Base-by-base conservation (phyloP, 495 filamentous ascomycete species). In the Cudoniella acicularis region DNA sequence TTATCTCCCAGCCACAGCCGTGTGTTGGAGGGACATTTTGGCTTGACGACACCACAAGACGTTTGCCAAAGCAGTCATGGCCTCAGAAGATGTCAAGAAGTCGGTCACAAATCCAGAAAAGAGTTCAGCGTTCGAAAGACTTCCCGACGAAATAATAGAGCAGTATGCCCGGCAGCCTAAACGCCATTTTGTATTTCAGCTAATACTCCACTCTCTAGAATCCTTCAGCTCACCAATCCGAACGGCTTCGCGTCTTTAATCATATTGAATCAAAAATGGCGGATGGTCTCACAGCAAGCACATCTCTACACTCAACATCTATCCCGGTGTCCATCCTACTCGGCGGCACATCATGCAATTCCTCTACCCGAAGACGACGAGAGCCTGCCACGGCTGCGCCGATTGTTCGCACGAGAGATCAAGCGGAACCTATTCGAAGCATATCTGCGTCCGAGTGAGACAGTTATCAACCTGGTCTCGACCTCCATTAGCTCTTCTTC, bases 351-450 rank as follows among this genome's bases (percentile, higher is more conserved):
- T 55, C 72, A 52, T 24, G 45, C 52, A 2, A 36, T 74, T 40
- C 72, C 78, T 17, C 69, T 66, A 21, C 70, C 77, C 1, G 68
- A 69, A 9, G 74, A 76, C 21, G 73, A 82, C 18, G 77, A 84
- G n/a, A 74, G 75, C 47, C 73, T 95, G 0, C 74, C 79, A 18
- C 64, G 65, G 10, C 77, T 95, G 16, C 86, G 88, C 43, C 76
- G 77, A 20, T 75, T 79, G n/a, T 95, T 95, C 61, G 75, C 83
- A 0, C 73, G 74, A 20, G 86, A 92, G 63, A 81, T 88, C 46
- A 86, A 91, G 65, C 80, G 89, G 46, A 92, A 91, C 74, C 75
- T 91, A 54, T 95, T 93, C 64, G 86, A 91, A 64, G 83, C 87
- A 8, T 91, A 89, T 68, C 69, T 92, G 20, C 81, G 86, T 20